phyloP scores from a whole-genome alignment of 1,284 basidiomycete species.

The Phylloporus sp. region DNA sequence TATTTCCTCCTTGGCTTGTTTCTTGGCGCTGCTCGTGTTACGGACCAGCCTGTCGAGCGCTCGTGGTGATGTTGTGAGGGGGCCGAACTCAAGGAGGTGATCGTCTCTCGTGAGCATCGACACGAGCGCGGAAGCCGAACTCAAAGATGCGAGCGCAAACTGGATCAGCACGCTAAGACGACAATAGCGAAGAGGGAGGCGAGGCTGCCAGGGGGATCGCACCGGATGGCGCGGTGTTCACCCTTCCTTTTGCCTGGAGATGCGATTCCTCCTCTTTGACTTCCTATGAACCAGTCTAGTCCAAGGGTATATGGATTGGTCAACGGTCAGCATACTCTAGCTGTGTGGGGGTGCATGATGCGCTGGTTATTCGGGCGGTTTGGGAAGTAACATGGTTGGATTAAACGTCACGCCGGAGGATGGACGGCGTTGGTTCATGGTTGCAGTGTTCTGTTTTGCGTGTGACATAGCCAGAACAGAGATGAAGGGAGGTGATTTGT shows the following conservation, averaged over 20 bases:
- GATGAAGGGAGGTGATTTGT: constrained; percentile 30
- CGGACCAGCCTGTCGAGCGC: constrained; percentile 74
- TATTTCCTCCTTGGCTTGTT: constrained; percentile 77
- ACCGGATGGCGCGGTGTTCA: constrained; percentile 57
- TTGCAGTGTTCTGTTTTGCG: constrained; percentile 38
- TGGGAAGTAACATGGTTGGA: constrained; percentile 58
- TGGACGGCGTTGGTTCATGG: constrained; percentile 41
- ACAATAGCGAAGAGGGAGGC: constrained; percentile 24
- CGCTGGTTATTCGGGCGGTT: constrained; percentile 62
- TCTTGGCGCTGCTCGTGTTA: constrained; percentile 79
- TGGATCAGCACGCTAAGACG: constrained; percentile 13
- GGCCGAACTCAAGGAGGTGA: constrained; percentile 78
- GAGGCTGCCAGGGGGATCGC: constrained; percentile 54
- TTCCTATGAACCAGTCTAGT: constrained; percentile 52
- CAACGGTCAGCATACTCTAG: constrained; percentile 74
- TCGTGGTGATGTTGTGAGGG: constrained; percentile 68
- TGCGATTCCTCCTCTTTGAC: constrained; percentile 26
- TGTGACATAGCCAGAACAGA: constrained; percentile 48
- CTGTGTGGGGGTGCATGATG: constrained; percentile 63
- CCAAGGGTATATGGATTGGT: constrained; percentile 74
- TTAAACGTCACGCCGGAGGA: constrained; percentile 77
- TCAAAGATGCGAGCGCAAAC: constrained; percentile 16
- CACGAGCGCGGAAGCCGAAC: constrained; percentile 51
- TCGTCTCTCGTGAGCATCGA: constrained; percentile 77
- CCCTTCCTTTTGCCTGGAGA: constrained; percentile 26